Conservation (phyloP, 208 protist genomes). For the Leishmania lainsoni region DNA sequence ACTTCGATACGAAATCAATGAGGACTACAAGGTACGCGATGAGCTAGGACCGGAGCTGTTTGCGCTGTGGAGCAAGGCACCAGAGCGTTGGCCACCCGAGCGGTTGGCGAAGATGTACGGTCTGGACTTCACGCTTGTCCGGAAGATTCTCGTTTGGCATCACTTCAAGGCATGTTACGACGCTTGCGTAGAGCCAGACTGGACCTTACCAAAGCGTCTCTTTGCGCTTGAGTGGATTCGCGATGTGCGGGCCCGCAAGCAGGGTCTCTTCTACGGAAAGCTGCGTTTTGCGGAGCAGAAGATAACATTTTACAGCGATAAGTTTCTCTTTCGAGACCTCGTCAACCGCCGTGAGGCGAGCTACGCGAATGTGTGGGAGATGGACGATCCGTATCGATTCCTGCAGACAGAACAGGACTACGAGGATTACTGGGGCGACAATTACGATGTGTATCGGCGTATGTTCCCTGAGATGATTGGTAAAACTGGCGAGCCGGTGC, state of each 20-base stretch:
- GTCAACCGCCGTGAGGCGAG: constrained; percentile 93
- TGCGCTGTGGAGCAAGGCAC: constrained; percentile 92
- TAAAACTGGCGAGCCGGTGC: constrained; percentile 88
- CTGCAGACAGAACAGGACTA: constrained; percentile 94
- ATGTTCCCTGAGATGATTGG: constrained; percentile 96
- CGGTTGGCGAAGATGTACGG: constrained; percentile 94
- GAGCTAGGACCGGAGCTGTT: constrained; percentile 94
- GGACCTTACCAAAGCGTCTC: constrained; percentile 92
- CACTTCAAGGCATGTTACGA: constrained; percentile 95
- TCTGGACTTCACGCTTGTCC: constrained; percentile 91
- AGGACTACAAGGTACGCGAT: constrained; percentile 94
- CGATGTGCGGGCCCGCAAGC: constrained; percentile 87
- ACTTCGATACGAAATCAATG: constrained; percentile 93
- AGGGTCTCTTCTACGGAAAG: constrained; percentile 92
- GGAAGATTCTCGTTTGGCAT: constrained; percentile 94
- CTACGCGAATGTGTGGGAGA: constrained; percentile 95
- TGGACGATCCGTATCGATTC: constrained; percentile 95
- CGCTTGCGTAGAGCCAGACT: constrained; percentile 93
- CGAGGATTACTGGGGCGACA: constrained; percentile 95
- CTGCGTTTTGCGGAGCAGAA: constrained; percentile 94
- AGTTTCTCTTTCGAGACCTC: constrained; percentile 92
- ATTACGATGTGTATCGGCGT: constrained; percentile 94
- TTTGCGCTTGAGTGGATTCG: constrained; percentile 94
- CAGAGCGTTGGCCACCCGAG: constrained; percentile 94
- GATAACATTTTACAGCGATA: constrained; percentile 94